Base-by-base conservation (phyloP, 2,329 filamentous ascomycete species). In the Chrysoporthe cubensis region DNA sequence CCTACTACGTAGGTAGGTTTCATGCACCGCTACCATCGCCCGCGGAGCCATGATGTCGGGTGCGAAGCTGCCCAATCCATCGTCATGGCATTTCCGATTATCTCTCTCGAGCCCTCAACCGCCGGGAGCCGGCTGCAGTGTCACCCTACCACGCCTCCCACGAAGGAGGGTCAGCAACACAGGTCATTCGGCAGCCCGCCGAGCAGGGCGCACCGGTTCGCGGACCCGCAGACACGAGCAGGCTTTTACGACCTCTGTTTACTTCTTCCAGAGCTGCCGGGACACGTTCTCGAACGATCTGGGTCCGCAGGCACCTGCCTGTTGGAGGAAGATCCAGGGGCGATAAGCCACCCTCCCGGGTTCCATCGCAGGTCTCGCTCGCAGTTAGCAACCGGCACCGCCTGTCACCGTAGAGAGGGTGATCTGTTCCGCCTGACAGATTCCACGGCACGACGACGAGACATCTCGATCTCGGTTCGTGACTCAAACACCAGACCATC, bases 41-140 rank as follows among this genome's bases (percentile, higher is more conserved):
- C 50, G 50, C 21, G 4, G 50, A 32, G 50, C 50, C 50, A 54
- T 21, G 32, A 14, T 16, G 26, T 34, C 50, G 50, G 50, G 26
- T 34, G 32, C 21, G 50, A 21, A 54, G 50, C 26, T 54, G 50
- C 50, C 50, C 50, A 54, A 54, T 54, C 26, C 50, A 34, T 54
- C 26, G 50, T 16, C 50, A 54, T 32, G 21, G 26, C 50, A 40
- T 57, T 40, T 40, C 34, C 16, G 34, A 57, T n/a, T 7, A 34
- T 40, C 32, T 2, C 9, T 54, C 50, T 11, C 6, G 50, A 54
- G 50, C 50, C 26, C 50, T 54, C 21, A 57, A 40, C 54, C 54
- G 3, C 54, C 54, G 54, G 54, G 54, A 57, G 16, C 34, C 54
- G 16, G 54, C 59, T 62, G 44, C 59, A 62, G 59, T 62, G 59